Evolutionary conservation across 1,139 yeast genomes (phyloP), one percentile per base, ranked within the genome.

Genomic region (Geotrichum histeridarum): DNA sequence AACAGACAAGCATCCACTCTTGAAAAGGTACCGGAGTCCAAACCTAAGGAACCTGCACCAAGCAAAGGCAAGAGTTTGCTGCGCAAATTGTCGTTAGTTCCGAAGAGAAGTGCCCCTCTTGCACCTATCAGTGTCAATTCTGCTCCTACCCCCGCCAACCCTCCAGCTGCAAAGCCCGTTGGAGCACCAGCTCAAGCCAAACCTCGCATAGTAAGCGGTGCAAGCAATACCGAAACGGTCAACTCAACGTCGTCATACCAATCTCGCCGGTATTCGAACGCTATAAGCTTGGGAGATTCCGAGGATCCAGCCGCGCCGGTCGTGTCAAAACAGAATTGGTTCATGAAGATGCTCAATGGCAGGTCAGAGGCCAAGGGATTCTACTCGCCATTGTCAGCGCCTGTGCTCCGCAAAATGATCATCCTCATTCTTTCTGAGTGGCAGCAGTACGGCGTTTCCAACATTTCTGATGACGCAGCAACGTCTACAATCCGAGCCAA

Each of bases 371-470:
- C 64, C 17, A 63, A 62, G 57, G 59, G 67, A 0, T 59, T 69
- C 32, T 60, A 62, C 46, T 65, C 71, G 5, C 55, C 63, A 2
- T 56, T 66, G 51, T 55, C 63, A 7, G 62, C 62, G 18, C 57
- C 61, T 7, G 60, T 62, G 47, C 63, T 69, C 45, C 62, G 69
- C n/a, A 66, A 61, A 12, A 60, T 63, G 35, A 56, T 71, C 14
- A 61, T 68, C 37, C 65, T 64, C 39, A 61, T 69, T 15, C 61
- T 71, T 37, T 61, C 63, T 41, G 70, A 65, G 36, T 71, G 74
- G 74, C 61, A 64, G 51, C 63, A 66, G 58, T 70, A 68, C 45
- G 74, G 74, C 5, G 64, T 71, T 37, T 61, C 69, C 7, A 59
- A 61, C 35, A 61, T 67, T 43, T 50, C 58, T 14, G 67, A 64